Conservation (phyloP, 2,329 filamentous ascomycete species). For the Epichloe coenophiala region DNA sequence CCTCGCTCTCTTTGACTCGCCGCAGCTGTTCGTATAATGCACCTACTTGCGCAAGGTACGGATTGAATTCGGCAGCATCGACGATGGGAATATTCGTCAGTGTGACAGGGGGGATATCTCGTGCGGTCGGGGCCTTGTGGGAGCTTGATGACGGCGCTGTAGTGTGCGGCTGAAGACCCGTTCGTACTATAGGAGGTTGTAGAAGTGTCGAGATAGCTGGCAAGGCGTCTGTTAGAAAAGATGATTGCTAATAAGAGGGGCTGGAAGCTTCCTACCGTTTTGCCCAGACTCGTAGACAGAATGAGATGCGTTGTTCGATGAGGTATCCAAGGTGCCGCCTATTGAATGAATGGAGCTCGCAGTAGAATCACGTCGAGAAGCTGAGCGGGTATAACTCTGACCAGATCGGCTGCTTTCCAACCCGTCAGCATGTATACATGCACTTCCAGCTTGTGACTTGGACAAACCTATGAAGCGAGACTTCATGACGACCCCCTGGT, state of each 20-base stretch:
- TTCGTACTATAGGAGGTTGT: conserved; percentile 78
- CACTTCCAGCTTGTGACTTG: not conserved
- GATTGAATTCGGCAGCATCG: conserved; percentile 64
- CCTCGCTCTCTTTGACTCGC: conserved; percentile 64
- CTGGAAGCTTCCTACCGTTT: conserved; percentile 47
- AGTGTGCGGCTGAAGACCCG: conserved; percentile 70
- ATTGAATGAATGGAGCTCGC: conserved; percentile 82
- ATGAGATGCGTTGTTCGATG: conserved; percentile 39
- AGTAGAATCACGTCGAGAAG: conserved; percentile 60
- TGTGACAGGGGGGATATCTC: conserved; percentile 91
- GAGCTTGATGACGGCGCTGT: conserved; percentile 53
- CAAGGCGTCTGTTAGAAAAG: not conserved
- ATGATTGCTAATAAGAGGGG: not conserved
- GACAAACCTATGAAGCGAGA: conserved; percentile 44
- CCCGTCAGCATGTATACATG: conserved; percentile 9
- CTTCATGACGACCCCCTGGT: conserved; percentile 37
- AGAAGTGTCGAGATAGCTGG: conserved; percentile 85
- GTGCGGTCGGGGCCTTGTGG: conserved; percentile 70
- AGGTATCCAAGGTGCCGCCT: conserved; percentile 67
- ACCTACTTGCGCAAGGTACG: conserved; percentile 77
- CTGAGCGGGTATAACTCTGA: conserved; percentile 31
- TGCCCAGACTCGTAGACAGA: conserved; percentile 60
- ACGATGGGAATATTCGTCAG: conserved; percentile 79
- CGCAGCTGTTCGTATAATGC: conserved; percentile 81
- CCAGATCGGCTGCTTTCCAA: conserved; percentile 26